These are phyloP conservation scores for Fusarium vanettenii DNA, from an alignment of 2,329 filamentous ascomycete genomes.

Conservation along the genomic window DNA sequence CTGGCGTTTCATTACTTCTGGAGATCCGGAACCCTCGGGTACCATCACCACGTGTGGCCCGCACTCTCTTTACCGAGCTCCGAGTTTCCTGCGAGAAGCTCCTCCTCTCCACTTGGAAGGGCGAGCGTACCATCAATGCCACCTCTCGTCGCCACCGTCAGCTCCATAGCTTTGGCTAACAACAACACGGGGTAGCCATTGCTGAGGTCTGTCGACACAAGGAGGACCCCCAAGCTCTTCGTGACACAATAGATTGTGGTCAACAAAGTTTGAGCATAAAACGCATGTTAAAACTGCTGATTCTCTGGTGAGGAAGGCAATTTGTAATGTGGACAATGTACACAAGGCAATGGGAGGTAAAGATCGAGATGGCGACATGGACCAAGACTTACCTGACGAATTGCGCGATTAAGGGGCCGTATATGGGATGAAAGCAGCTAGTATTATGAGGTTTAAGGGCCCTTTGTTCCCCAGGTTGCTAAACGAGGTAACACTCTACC, in stretches of 20 bases:
- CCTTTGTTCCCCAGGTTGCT: background rate
- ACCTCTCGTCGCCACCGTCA: background rate
- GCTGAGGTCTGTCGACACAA: background rate
- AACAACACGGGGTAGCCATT: background rate
- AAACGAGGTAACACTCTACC: background rate
- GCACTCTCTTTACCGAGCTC: background rate
- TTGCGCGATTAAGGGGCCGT: background rate
- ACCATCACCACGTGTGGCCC: background rate
- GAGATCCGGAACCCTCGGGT: background rate
- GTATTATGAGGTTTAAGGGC: background rate
- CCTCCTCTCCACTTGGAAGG: background rate
- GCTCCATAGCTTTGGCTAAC: background rate
- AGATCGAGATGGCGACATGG: background rate
- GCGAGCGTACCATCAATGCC: background rate
- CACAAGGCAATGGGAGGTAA: background rate
- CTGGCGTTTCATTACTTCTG: background rate
- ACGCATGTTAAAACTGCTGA: background rate
- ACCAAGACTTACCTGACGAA: background rate
- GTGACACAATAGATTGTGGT: background rate
- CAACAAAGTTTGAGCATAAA: background rate
- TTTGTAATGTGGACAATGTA: background rate
- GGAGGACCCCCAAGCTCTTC: background rate
- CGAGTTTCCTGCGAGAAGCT: background rate
- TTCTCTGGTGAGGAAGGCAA: background rate
- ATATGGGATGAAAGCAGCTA: background rate